These are phyloP conservation scores for Xylaria intraflava DNA, from an alignment of 495 filamentous ascomycete genomes.

Conservation along the genomic window DNA sequence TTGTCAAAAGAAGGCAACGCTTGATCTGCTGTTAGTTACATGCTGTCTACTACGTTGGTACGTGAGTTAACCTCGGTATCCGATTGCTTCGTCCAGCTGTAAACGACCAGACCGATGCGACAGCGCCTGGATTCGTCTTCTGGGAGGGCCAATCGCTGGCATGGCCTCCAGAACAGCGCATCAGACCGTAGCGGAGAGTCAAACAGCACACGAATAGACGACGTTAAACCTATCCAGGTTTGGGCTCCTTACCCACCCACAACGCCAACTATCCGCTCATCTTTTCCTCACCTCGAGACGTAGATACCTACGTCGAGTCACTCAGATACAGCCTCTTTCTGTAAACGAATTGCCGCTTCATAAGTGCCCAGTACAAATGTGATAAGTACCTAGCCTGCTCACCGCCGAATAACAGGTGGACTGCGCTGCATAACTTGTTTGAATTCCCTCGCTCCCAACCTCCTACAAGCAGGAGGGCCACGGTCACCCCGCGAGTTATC, in stretches of 20 bases:
- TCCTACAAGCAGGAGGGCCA: conserved; percentile 2
- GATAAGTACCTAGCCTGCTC: conserved; percentile 14
- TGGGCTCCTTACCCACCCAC: too few relatives aligned
- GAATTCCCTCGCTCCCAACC: not conserved
- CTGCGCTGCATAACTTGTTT: not conserved
- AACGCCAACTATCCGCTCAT: not conserved
- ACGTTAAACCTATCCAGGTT: too few relatives aligned
- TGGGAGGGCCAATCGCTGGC: conserved; percentile 19
- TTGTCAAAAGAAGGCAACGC: too few relatives aligned
- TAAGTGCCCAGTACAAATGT: not conserved
- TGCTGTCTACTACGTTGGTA: not conserved
- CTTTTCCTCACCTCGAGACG: not conserved
- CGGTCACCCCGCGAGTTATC: conserved; percentile 1
- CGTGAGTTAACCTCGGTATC: not conserved
- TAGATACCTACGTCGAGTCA: not conserved
- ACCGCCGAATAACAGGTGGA: conserved; percentile 19
- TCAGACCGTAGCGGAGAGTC: not conserved
- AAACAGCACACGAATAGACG: too few relatives aligned
- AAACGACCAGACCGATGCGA: conserved; percentile 22
- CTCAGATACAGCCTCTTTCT: not conserved
- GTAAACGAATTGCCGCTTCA: not conserved
- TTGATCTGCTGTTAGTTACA: too few relatives aligned
- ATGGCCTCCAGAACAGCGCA: conserved; percentile 15
- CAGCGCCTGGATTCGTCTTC: conserved; percentile 24
- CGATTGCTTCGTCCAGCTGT: conserved; percentile 14